phyloP scores from a whole-genome alignment of 2,329 filamentous ascomycete species.

The Cercospora nicotianae region DNA sequence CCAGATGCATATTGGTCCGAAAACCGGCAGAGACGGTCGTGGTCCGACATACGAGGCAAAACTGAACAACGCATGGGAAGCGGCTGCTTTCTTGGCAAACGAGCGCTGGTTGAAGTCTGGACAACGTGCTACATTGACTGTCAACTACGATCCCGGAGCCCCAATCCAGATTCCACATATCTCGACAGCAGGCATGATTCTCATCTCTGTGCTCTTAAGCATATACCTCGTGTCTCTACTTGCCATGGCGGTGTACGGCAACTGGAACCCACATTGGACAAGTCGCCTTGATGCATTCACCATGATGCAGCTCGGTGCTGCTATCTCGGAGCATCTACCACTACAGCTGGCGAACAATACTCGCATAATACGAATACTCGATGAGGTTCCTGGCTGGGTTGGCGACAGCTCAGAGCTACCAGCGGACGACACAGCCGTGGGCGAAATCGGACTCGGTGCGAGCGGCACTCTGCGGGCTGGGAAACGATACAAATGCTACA shows the following conservation, averaged over 20 bases:
- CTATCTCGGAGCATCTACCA: background rate
- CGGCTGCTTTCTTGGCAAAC: slow-evolving; percentile 2
- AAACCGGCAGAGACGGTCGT: background rate
- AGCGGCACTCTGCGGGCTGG: background rate
- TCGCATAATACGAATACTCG: background rate
- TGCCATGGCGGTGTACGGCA: slow-evolving; percentile 4
- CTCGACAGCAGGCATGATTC: background rate
- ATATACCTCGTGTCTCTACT: background rate
- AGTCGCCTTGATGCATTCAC: slow-evolving; percentile 3
- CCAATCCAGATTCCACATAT: background rate
- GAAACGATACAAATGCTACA: background rate
- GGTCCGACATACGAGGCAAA: background rate
- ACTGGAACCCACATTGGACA: background rate
- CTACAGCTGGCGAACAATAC: background rate
- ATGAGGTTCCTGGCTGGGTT: background rate
- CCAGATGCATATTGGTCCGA: background rate
- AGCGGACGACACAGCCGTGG: background rate
- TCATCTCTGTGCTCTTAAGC: background rate
- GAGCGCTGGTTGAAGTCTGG: slow-evolving; percentile 1
- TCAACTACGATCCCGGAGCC: background rate
- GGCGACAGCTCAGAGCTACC: background rate
- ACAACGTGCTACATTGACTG: background rate
- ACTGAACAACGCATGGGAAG: background rate
- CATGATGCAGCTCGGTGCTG: background rate
- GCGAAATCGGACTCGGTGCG: background rate